These are phyloP conservation scores for Apiospora saccharicola DNA, from an alignment of 2,329 filamentous ascomycete genomes.

Conservation along the genomic window DNA sequence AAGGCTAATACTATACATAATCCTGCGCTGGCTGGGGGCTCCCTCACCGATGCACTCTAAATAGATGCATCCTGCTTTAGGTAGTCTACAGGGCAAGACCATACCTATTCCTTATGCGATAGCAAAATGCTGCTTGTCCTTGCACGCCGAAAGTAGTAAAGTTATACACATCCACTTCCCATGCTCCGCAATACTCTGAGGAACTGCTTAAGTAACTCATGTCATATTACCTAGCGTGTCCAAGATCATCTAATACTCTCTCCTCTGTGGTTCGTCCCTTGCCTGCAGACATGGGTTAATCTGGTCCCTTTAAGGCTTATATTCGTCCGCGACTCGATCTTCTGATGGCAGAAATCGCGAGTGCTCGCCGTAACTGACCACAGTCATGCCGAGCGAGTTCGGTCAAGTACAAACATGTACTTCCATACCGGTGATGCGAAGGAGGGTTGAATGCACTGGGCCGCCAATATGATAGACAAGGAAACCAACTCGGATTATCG, in stretches of 20 bases:
- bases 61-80: background rate
- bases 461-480: background rate
- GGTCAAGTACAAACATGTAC: background rate
- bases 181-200: background rate
- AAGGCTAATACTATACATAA: background rate
- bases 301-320: background rate
- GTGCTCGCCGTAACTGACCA: too few species aligned
- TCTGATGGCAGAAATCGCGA: background rate
- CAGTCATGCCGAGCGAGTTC: background rate
- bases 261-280: background rate
- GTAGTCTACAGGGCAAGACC: background rate
- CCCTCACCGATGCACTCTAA: background rate
- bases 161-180: background rate
- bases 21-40: background rate
- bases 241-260: background rate
- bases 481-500: background rate
- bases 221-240: background rate
- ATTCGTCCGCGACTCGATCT: background rate
- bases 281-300: background rate
- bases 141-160: too few species aligned
- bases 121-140: background rate
- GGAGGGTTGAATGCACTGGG: background rate
- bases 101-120: background rate
- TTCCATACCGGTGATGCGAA: background rate
- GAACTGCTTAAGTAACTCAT: background rate